phyloP scores from a whole-genome alignment of 352 stramenopile genomes.

The Pythium rhizo-oryzae region DNA sequence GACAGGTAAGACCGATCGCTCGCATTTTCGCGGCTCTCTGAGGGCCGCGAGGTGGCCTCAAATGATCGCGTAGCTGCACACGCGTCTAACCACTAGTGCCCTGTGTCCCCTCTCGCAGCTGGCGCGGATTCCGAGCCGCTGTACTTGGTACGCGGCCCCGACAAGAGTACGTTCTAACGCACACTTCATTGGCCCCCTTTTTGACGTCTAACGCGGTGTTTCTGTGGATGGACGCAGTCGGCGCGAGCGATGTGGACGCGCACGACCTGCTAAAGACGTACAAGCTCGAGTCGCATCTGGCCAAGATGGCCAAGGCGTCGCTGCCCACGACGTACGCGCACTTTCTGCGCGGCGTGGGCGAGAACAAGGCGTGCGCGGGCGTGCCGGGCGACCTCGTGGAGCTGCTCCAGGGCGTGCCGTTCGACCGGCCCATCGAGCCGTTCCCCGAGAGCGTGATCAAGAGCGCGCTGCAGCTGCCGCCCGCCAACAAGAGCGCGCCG shows the following conservation, averaged over 20 bases:
- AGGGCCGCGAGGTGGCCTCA: neutral
- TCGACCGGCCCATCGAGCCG: constrained; percentile 79
- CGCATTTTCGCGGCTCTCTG: neutral
- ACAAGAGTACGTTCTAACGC: constrained; percentile 53
- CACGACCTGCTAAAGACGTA: constrained; percentile 66
- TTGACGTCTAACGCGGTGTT: neutral
- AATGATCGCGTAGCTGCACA: neutral
- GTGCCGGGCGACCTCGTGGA: constrained; percentile 57
- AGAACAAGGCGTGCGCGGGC: constrained; percentile 38
- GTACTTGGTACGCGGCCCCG: constrained; percentile 57
- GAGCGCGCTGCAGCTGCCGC: constrained; percentile 65
- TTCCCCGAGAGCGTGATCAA: constrained; percentile 74
- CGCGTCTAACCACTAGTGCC: neutral
- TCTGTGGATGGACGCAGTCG: constrained; percentile 36
- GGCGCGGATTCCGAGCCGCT: constrained; percentile 45
- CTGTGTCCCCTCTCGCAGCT: constrained; percentile 20
- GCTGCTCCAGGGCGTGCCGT: constrained; percentile 71
- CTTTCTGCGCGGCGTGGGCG: constrained; percentile 66
- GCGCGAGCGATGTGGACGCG: constrained; percentile 62
- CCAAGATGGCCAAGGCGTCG: constrained; percentile 60
- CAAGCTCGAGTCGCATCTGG: constrained; percentile 59
- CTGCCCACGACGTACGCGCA: constrained; percentile 76
- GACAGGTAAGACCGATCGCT: constrained; percentile 5
- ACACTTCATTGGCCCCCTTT: neutral
- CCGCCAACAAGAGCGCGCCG: constrained; percentile 58